These are phyloP conservation scores for Sporothrix mexicana DNA, from an alignment of 2,329 filamentous ascomycete species.

Conservation along the genomic window DNA sequence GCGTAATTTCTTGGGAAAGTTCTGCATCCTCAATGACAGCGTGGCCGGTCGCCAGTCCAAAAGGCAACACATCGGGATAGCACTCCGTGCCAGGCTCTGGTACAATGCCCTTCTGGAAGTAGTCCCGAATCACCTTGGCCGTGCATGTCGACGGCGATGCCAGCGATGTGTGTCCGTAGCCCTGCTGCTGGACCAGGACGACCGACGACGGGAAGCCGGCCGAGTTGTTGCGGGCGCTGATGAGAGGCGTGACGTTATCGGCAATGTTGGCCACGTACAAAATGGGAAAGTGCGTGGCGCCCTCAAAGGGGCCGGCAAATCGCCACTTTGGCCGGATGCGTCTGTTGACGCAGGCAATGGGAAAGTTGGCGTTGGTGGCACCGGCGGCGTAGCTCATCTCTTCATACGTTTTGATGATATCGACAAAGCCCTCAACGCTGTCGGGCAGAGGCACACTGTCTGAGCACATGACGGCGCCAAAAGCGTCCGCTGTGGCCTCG, in stretches of 20 bases:
- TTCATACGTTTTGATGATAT: constrained; percentile 45
- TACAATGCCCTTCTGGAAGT: constrained; percentile 54
- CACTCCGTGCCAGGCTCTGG: constrained; percentile 43
- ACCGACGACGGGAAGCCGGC: constrained; percentile 46
- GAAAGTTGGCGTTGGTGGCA: constrained; percentile 51
- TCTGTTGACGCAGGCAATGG: constrained; percentile 50
- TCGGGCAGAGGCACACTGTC: constrained; percentile 46
- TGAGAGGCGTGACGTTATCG: constrained; percentile 55
- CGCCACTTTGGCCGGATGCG: constrained; percentile 48
- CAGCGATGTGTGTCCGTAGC: constrained; percentile 55
- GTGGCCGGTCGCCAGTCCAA: constrained; percentile 23
- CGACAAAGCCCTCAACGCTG: constrained; percentile 46
- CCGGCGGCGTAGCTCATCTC: constrained; percentile 52
- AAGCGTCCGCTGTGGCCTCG: constrained; percentile 50
- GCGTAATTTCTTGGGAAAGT: constrained; percentile 12
- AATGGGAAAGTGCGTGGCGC: constrained; percentile 50
- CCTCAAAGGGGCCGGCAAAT: constrained; percentile 45
- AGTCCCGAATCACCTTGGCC: constrained; percentile 48
- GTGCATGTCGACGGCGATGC: constrained; percentile 54
- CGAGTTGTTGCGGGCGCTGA: constrained; percentile 44
- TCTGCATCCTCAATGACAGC: constrained; percentile 17
- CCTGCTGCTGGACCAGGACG: constrained; percentile 57
- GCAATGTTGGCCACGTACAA: constrained; percentile 52
- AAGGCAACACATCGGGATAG: constrained; percentile 35
- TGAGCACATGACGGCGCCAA: constrained; percentile 54